Conservation (phyloP, 2,329 filamentous ascomycete genomes). For the Cercospora brassicicola region DNA sequence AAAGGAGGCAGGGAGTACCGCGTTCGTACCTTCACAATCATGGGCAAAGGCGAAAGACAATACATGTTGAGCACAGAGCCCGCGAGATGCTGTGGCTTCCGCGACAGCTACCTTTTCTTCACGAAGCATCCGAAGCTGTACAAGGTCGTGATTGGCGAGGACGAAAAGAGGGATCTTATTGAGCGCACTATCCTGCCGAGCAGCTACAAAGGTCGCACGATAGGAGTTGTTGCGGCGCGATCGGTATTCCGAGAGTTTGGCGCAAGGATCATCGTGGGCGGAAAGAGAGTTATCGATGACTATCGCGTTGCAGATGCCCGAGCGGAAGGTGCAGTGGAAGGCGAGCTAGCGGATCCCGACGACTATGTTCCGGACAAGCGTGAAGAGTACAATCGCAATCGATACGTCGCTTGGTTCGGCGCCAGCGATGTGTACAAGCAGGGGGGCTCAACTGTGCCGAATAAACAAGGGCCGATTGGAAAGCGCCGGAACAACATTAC, state of each 20-base stretch:
- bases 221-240: slow-evolving; percentile 92
- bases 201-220: slow-evolving; percentile 96
- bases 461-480: slow-evolving; percentile 64
- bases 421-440: slow-evolving; percentile 95
- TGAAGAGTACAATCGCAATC: slow-evolving; percentile 96
- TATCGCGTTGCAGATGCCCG: slow-evolving; percentile 77
- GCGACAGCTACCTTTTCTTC: slow-evolving; percentile 98
- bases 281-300: slow-evolving; percentile 81
- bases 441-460: slow-evolving; percentile 49
- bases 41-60: slow-evolving; percentile 75
- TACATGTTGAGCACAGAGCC: slow-evolving; percentile 99
- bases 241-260: slow-evolving; percentile 98
- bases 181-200: slow-evolving; percentile 93
- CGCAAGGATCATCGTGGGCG: slow-evolving; percentile 88
- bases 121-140: slow-evolving; percentile 94
- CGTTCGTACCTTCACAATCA: slow-evolving; percentile 90
- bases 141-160: slow-evolving; percentile 97
- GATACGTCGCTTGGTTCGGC: slow-evolving; percentile 98
- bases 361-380: slow-evolving; percentile 73
- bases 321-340: slow-evolving; percentile 77
- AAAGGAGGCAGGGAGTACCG: slow-evolving; percentile 85
- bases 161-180: slow-evolving; percentile 96
- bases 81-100: slow-evolving; percentile 91
- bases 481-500: slow-evolving; percentile 87
- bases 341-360: slow-evolving; percentile 86